These are phyloP conservation scores for Pogostemon cablin DNA, from an alignment of 257 asterid genomes.

Conservation along the genomic window DNA sequence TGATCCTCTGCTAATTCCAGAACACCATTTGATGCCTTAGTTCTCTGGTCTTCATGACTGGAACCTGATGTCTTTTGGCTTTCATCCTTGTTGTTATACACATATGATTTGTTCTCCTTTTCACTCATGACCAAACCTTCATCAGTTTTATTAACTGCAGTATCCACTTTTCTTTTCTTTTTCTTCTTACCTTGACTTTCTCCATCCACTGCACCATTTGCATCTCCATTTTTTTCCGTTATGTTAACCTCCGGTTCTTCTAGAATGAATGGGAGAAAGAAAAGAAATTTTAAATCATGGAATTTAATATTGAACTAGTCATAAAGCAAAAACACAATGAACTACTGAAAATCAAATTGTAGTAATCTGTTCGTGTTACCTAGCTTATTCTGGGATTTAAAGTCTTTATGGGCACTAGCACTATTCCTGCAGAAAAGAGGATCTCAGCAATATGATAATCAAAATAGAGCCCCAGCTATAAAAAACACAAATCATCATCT, in stretches of 20 bases:
- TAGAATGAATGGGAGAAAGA: constrained; percentile 23
- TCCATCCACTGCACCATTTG: constrained; percentile 31
- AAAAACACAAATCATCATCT: constrained; percentile 3
- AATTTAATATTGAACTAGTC: constrained; percentile 1
- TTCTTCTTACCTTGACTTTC: constrained; percentile 49
- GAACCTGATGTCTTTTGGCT: constrained; percentile 6
- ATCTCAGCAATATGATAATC: constrained; percentile 40
- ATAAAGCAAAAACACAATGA: constrained; percentile 16
- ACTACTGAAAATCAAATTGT: constrained; percentile 7
- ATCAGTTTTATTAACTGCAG: constrained; percentile 24
- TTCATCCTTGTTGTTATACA: constrained; percentile 26
- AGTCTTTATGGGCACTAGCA: constrained; percentile 34
- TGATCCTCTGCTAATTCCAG: constrained; percentile 36
- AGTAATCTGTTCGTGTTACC: constrained; percentile 39
- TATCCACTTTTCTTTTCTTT: constrained; percentile 44
- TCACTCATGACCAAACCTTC: constrained; percentile 16
- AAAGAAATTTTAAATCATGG: neutral
- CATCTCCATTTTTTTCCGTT: constrained; percentile 34
- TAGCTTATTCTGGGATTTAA: constrained; percentile 38
- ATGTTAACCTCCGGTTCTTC: constrained; percentile 29
- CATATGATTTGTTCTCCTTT: no score
- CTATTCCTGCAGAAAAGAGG: constrained; percentile 48
- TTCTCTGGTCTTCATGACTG: constrained; percentile 19
- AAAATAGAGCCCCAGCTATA: constrained; percentile 8
- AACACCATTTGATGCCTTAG: constrained; percentile 34